These are phyloP conservation scores for Xanthoconium separans DNA, from an alignment of 1,284 basidiomycete species.

Conservation along the genomic window DNA sequence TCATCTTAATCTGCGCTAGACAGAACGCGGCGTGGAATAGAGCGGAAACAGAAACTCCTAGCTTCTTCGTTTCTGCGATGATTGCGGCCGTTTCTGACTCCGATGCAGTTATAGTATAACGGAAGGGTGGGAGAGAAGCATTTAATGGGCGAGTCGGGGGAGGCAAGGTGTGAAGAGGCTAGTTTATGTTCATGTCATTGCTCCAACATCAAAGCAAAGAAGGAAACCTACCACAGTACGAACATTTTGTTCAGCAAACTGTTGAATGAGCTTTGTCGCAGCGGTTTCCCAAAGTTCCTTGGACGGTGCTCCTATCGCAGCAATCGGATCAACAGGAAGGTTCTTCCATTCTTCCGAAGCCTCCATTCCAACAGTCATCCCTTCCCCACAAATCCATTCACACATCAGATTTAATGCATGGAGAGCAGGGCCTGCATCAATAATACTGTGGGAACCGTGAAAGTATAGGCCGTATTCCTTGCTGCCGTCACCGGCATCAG, in stretches of 20 bases:
- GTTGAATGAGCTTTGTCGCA: constrained; percentile 9
- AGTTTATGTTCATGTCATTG: not conserved
- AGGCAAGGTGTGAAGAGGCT: constrained; percentile 15
- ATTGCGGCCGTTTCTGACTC: constrained; percentile 16
- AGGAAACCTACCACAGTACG: constrained; percentile 10
- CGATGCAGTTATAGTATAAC: not conserved
- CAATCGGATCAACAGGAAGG: constrained; percentile 21
- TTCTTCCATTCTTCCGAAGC: constrained; percentile 22
- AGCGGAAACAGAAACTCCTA: constrained; percentile 14
- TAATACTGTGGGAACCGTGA: constrained; percentile 15
- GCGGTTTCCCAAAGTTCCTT: constrained; percentile 11
- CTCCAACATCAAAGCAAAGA: not conserved
- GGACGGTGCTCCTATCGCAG: constrained; percentile 17
- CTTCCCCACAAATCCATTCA: constrained; percentile 23
- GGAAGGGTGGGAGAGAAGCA: constrained; percentile 10
- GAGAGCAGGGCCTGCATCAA: constrained; percentile 17
- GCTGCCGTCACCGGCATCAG: not conserved
- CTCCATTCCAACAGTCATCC: constrained; percentile 11
- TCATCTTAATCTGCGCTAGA: constrained; percentile 21
- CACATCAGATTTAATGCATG: constrained; percentile 22
- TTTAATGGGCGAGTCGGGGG: constrained; percentile 13
- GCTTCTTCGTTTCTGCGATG: constrained; percentile 10
- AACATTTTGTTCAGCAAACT: constrained; percentile 1
- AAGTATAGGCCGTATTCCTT: constrained; percentile 23
- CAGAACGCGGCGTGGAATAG: constrained; percentile 23